phyloP scores from a whole-genome alignment of 768 basidiomycete species.

The Lactarius tabidus region DNA sequence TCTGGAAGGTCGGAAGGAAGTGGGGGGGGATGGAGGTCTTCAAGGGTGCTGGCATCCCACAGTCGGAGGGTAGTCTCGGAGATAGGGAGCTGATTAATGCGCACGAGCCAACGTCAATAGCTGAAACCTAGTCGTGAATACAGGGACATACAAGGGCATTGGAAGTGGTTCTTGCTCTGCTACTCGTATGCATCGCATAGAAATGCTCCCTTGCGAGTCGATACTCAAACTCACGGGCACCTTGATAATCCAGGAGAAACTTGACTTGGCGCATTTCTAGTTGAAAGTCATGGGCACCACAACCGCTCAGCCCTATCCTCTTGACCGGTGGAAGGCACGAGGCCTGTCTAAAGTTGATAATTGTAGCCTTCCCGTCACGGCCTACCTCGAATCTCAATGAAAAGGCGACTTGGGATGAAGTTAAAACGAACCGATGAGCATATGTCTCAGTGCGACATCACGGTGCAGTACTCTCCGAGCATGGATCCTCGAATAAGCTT shows the following conservation, averaged over 20 bases:
- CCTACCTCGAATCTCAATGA: constrained; percentile 23
- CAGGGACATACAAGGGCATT: not conserved
- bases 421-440: constrained; percentile 40
- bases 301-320: constrained; percentile 37
- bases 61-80: constrained; percentile 15
- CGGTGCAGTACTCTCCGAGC: constrained; percentile 34
- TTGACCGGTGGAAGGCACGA: constrained; percentile 30
- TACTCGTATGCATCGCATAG: not conserved
- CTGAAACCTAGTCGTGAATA: not conserved
- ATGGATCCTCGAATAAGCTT: constrained; percentile 45
- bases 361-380: constrained; percentile 39
- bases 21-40: constrained; percentile 7
- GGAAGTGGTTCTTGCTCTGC: not conserved
- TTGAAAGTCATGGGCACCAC: constrained; percentile 39
- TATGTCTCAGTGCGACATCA: constrained; percentile 36
- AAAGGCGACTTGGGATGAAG: not conserved
- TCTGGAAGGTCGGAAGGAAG: constrained; percentile 9
- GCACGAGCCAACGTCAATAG: not conserved
- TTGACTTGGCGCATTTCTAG: constrained; percentile 55
- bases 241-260: constrained; percentile 47
- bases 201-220: constrained; percentile 3
- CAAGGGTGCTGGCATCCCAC: constrained; percentile 21
- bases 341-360: constrained; percentile 52
- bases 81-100: constrained; percentile 13
- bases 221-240: constrained; percentile 31